Conservation (phyloP, 1,284 basidiomycete genomes). For the Phaffia rhodozyma region DNA sequence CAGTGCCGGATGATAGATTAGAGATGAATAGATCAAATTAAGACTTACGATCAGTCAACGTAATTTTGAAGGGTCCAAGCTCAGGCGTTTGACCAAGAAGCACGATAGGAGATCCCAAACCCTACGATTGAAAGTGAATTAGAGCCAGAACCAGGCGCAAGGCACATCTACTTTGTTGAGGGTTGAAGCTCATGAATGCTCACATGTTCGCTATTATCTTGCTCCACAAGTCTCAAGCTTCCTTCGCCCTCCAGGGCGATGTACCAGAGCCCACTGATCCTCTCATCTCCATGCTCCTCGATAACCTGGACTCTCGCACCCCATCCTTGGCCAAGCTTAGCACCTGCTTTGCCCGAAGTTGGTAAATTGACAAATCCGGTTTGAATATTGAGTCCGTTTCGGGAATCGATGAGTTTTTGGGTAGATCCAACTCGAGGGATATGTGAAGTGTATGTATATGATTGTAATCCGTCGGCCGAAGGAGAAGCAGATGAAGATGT, state of each 20-base stretch:
- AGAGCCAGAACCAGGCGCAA: slow-evolving; percentile 37
- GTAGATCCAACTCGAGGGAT: slow-evolving; percentile 73
- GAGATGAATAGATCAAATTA: background rate
- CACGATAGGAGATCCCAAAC: slow-evolving; percentile 36
- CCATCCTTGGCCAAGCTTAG: slow-evolving; percentile 64
- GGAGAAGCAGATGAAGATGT: slow-evolving; percentile 63
- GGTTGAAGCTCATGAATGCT: slow-evolving; percentile 30
- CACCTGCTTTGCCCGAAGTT: slow-evolving; percentile 29
- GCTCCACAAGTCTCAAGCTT: background rate
- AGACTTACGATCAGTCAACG: slow-evolving; percentile 60
- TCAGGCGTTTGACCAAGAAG: slow-evolving; percentile 61
- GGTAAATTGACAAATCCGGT: slow-evolving; percentile 63
- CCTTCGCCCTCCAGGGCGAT: background rate
- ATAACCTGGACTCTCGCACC: slow-evolving; percentile 73
- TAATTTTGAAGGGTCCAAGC: slow-evolving; percentile 67
- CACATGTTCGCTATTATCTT: slow-evolving; percentile 3
- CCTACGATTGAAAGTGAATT: background rate
- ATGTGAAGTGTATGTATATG: slow-evolving; percentile 78
- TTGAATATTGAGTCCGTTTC: slow-evolving; percentile 72
- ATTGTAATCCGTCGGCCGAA: slow-evolving; percentile 50
- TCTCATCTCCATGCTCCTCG: slow-evolving; percentile 55
- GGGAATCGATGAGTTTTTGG: slow-evolving; percentile 66
- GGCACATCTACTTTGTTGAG: slow-evolving; percentile 50
- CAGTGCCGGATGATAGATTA: background rate
- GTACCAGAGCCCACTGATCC: slow-evolving; percentile 9